Conservation (phyloP, 176 grass and related monocot species). For the Carex parvula region DNA sequence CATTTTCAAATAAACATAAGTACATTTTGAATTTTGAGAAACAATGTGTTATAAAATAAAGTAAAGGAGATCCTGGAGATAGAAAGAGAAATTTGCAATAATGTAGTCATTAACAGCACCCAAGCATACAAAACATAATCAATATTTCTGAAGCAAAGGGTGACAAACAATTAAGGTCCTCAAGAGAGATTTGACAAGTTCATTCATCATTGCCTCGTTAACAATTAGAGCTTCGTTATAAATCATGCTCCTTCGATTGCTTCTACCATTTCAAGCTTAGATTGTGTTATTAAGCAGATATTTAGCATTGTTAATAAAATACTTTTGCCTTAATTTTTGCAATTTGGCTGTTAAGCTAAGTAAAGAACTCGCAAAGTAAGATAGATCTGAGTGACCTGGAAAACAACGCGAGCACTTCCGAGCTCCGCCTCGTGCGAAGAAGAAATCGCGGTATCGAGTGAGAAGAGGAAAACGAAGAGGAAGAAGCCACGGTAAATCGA, state of each 20-base stretch:
- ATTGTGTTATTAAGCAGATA: background rate
- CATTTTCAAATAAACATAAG: conserved; percentile 20
- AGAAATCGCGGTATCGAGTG: conserved; percentile 25
- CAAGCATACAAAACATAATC: background rate
- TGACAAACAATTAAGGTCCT: background rate
- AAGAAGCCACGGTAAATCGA: conserved; percentile 16
- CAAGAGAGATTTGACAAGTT: background rate
- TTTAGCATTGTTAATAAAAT: background rate
- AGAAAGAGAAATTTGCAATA: background rate
- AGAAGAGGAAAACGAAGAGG: conserved; percentile 24
- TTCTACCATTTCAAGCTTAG: background rate
- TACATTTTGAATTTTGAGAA: conserved; percentile 15
- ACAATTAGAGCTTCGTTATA: background rate
- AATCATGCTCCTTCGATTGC: background rate
- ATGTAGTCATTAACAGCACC: background rate
- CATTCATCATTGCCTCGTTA: background rate
- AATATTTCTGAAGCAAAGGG: background rate
- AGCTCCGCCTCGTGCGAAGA: conserved; percentile 55
- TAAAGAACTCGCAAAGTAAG: background rate
- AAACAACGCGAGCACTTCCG: conserved; percentile 82
- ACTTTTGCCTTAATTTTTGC: background rate
- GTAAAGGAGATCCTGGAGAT: background rate
- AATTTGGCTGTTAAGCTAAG: background rate
- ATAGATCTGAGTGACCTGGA: conserved; percentile 56
- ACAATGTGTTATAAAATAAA: background rate